Conservation (phyloP, 2,329 filamentous ascomycete genomes). For the Coleophoma crateriformis region DNA sequence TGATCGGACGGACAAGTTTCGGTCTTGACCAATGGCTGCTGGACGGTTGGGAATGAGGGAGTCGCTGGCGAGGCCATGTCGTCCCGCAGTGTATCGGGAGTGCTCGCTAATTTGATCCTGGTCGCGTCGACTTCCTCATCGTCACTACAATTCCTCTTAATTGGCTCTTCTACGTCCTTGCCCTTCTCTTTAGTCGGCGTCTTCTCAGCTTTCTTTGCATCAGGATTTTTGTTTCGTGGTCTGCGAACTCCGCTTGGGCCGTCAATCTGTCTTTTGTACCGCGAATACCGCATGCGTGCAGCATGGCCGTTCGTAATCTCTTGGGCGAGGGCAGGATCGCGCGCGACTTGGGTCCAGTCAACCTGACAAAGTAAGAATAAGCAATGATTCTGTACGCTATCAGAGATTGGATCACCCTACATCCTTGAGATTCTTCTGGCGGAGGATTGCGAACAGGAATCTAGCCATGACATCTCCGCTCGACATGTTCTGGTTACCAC, state of each 20-base stretch:
- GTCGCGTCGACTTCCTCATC: background rate
- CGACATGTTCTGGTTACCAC: constrained; percentile 31
- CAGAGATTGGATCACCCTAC: constrained; percentile 26
- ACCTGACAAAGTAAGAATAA: constrained; percentile 30
- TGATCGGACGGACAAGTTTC: background rate
- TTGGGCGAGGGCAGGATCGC: constrained; percentile 27
- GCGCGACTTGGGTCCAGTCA: constrained; percentile 46
- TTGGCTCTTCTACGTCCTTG: background rate
- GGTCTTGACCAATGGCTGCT: background rate
- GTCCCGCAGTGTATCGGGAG: background rate
- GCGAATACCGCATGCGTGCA: constrained; percentile 49
- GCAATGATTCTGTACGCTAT: background rate
- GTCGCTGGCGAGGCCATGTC: background rate
- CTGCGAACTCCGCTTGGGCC: constrained; percentile 24
- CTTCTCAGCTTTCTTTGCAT: constrained; percentile 17
- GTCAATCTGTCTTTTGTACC: constrained; percentile 48
- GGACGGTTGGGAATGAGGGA: background rate
- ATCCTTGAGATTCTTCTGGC: constrained; percentile 46
- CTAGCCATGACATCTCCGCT: constrained; percentile 42
- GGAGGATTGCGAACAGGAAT: constrained; percentile 49
- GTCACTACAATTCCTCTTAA: background rate
- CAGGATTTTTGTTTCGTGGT: constrained; percentile 9
- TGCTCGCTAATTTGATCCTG: background rate
- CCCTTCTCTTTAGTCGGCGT: background rate
- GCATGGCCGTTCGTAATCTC: constrained; percentile 51